Percentiles rank a stretch among this genome's conserved stretches.
Evolutionary conservation across 495 filamentous ascomycete genomes (phyloP).

Genomic region (Hypoxylon crocopeplum): DNA sequence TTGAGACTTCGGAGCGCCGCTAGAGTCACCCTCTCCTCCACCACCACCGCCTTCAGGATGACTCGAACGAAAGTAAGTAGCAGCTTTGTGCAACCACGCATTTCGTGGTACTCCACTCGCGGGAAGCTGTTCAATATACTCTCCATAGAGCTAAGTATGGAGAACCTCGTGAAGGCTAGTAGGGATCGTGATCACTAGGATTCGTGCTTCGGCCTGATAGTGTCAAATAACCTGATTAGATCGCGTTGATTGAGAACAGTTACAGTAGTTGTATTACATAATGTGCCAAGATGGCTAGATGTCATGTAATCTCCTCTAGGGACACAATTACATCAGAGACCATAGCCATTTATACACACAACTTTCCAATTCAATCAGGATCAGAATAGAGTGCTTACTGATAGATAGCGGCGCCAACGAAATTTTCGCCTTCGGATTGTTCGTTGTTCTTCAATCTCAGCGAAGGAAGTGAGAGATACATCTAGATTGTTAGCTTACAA

Average conservation of each 20-base stretch:
- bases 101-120: constrained; percentile 5
- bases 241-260: too few relatives aligned
- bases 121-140: constrained; percentile 14
- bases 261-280: too few relatives aligned
- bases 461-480: constrained; percentile 1
- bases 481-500: constrained; percentile 5
- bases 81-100: neutral
- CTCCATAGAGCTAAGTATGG: constrained; percentile 12
- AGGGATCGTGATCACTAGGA: constrained; percentile 29
- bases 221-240: too few relatives aligned
- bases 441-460: constrained; percentile 24
- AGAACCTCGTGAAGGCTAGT: constrained; percentile 29
- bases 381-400: too few relatives aligned
- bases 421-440: constrained; percentile 21
- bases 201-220: constrained; percentile 13
- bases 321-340: too few relatives aligned
- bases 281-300: too few relatives aligned
- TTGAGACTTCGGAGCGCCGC: constrained; percentile 31
- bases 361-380: too few relatives aligned
- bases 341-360: too few relatives aligned
- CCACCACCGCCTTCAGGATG: constrained; percentile 27
- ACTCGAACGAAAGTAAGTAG: constrained; percentile 10
- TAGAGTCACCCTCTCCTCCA: constrained; percentile 36
- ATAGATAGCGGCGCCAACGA: constrained; percentile 37
- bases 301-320: too few relatives aligned